These are phyloP conservation scores for Aspergillus leporis DNA, from an alignment of 495 filamentous ascomycete genomes.

Conservation along the genomic window DNA sequence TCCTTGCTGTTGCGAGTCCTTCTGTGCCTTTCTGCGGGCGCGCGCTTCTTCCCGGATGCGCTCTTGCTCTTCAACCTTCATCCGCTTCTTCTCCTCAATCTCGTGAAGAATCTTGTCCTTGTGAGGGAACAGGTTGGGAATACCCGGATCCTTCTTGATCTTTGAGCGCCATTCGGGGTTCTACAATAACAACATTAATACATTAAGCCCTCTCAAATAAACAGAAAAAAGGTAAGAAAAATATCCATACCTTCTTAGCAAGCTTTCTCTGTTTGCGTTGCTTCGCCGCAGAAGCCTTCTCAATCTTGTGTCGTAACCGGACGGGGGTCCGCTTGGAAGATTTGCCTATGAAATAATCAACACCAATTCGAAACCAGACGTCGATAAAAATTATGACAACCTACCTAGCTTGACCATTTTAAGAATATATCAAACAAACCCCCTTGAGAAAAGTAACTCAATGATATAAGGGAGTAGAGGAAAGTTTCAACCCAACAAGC, in stretches of 20 bases:
- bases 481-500: conserved; percentile 6
- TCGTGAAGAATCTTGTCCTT: conserved; percentile 93
- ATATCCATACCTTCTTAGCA: conserved; percentile 67
- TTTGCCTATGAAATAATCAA: conserved; percentile 60
- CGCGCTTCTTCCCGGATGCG: conserved; percentile 71
- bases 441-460: conserved; percentile 13
- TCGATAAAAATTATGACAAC: conserved; percentile 14
- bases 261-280: conserved; percentile 83
- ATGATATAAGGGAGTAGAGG: neutral
- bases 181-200: conserved; percentile 40
- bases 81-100: conserved; percentile 81
- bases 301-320: conserved; percentile 90
- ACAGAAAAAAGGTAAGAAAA: neutral
- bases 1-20: conserved; percentile 35
- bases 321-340: conserved; percentile 90
- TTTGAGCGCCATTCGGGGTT: conserved; percentile 94
- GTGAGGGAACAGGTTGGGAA: conserved; percentile 96
- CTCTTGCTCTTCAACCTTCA: conserved; percentile 77
- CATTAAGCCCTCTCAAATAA: conserved; percentile 8
- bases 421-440: conserved; percentile 12
- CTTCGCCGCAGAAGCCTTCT: conserved; percentile 89
- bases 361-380: conserved; percentile 13
- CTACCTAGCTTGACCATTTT: conserved; percentile 57
- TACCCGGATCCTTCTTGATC: conserved; percentile 94
- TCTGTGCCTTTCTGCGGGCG: conserved; percentile 54